phyloP scores from a whole-genome alignment of 23 red algal genomes.

The Rhodosorus marinus region DNA sequence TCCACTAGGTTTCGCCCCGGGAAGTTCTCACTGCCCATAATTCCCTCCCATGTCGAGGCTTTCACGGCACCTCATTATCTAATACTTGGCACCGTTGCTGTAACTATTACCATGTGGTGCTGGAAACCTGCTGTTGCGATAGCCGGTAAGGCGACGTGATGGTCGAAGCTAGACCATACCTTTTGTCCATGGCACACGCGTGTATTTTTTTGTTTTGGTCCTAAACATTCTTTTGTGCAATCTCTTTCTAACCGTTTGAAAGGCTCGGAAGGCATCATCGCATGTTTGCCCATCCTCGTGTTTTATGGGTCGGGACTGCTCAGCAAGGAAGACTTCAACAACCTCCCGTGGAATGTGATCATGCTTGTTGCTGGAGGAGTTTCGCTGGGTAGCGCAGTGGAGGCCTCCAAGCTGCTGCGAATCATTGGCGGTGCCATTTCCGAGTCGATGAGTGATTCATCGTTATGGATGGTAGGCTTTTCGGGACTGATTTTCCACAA shows the following conservation, averaged over 20 bases:
- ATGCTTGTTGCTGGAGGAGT: constrained; percentile 80
- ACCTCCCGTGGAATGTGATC: constrained; percentile 88
- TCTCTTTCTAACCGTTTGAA: constrained; percentile 9
- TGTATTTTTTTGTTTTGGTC: too few species aligned
- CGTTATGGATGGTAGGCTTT: too few species aligned
- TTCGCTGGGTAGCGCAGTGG: constrained; percentile 66
- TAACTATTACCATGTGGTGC: constrained; percentile 69
- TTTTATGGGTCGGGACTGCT: constrained; percentile 80
- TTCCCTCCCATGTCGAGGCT: constrained; percentile 24
- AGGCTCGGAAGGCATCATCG: constrained; percentile 76
- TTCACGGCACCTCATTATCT: constrained; percentile 33
- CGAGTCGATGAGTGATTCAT: too few species aligned
- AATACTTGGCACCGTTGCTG: constrained; percentile 21
- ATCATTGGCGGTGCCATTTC: constrained; percentile 31
- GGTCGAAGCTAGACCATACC: too few species aligned
- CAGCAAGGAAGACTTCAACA: constrained; percentile 96
- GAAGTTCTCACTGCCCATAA: constrained; percentile 20
- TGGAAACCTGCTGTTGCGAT: constrained; percentile 31
- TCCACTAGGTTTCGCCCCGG: constrained; percentile 28
- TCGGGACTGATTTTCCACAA: too few species aligned
- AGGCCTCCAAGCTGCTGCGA: constrained; percentile 50
- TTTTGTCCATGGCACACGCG: too few species aligned
- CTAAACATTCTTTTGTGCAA: too few species aligned
- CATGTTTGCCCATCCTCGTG: constrained; percentile 51
- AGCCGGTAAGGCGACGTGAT: too few species aligned